Evolutionary conservation across 176 grass and related monocot genomes (phyloP), one percentile per base, ranked within the genome.

Genomic region (Olyra latifolia): DNA sequence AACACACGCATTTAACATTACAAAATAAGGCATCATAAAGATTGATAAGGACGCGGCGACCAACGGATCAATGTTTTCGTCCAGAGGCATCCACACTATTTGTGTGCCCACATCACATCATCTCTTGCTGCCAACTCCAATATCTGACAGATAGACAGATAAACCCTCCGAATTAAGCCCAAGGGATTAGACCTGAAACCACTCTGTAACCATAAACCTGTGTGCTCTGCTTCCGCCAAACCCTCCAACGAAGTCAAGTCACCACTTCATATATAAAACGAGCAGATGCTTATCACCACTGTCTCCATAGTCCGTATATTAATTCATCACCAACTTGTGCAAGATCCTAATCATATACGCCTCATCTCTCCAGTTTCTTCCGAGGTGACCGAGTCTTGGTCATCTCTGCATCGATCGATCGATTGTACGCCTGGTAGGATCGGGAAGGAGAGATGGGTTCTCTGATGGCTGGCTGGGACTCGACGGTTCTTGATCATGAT

Each of bases 401-500:
- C 11, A 53, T 8, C 23, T 5, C 30, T 24, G 14, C 30, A 19
- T 30, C 50, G 0, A 43, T 27, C 11, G 28, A 19, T 43, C 3
- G 32, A n/a, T n/a, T n/a, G n/a, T n/a, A n/a, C n/a, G n/a, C n/a
- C n/a, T n/a, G n/a, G n/a, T n/a, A n/a, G n/a, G n/a, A n/a, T n/a
- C n/a, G n/a, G n/a, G n/a, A n/a, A 23, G 16, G 35, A 47, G 59
- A 84, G 10, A 98, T 98, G 95, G 95, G 95, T 5, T 98, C 95
- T 64, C 92, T 98, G 23, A 95, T 95, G 92, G 86, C 92, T 41
- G 95, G 95, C 46, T 98, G 95, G 95, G 90, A 81, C 67, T 89
- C 95, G 12, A 69, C 69, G 0, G 64, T 87, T 80, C 58, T 89
- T 35, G 92, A 49, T 35, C 32, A 35, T 4, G 46, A 86, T 28